Percentiles rank a stretch among this genome's conserved stretches.
Evolutionary conservation across 2,329 filamentous ascomycete genomes (phyloP).

Genomic region (Didymella exigua): DNA sequence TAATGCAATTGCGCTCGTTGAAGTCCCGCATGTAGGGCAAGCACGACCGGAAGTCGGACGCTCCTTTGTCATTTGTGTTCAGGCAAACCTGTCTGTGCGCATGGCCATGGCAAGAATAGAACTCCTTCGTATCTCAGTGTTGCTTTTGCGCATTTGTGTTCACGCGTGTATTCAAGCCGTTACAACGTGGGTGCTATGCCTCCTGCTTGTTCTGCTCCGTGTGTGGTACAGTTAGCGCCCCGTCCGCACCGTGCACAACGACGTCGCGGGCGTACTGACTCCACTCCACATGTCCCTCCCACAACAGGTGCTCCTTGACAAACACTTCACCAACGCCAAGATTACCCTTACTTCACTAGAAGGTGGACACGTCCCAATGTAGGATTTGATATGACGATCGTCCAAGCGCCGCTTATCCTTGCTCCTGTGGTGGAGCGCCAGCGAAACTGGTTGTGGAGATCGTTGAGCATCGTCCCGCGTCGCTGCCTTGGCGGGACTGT

Average conservation of each 20-base stretch:
- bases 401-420: not conserved
- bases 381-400: conserved; percentile 6
- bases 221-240: not conserved
- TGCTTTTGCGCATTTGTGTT: not conserved
- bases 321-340: conserved; percentile 6
- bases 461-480: not conserved
- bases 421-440: conserved; percentile 4
- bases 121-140: not conserved
- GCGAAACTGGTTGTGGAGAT: conserved; percentile 8
- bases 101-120: conserved; percentile 7
- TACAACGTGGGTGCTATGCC: not conserved
- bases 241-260: not conserved
- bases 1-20: conserved; percentile 7
- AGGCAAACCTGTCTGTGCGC: conserved; percentile 6
- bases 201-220: conserved; percentile 1
- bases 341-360: conserved; percentile 9
- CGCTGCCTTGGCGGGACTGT: conserved; percentile 9
- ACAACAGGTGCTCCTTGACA: conserved; percentile 1
- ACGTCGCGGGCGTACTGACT: conserved; percentile 1
- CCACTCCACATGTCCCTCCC: not conserved
- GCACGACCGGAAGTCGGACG: conserved; percentile 15
- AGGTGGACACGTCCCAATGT: not conserved
- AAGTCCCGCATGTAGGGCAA: conserved; percentile 5
- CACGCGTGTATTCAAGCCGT: not conserved
- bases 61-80: conserved; percentile 1